Conservation (phyloP, 2,329 filamentous ascomycete species). For the Calonectria naviculata region DNA sequence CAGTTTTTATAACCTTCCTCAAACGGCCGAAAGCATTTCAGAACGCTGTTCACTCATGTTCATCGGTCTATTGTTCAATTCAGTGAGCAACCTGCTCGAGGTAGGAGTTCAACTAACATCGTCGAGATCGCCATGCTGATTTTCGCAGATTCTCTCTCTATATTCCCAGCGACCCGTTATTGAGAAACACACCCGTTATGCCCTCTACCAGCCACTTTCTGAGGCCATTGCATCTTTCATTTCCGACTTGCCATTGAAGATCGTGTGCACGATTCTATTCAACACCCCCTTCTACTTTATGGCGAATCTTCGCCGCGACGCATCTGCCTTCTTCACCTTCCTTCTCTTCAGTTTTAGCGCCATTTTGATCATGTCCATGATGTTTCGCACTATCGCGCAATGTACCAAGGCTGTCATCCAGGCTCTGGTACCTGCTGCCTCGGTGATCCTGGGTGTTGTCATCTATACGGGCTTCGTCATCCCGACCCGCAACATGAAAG, state of each 20-base stretch:
- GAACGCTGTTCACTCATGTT: conserved; percentile 59
- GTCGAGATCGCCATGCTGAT: conserved; percentile 40
- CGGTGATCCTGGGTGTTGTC: conserved; percentile 44
- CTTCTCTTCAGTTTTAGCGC: conserved; percentile 54
- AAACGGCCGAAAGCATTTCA: conserved; percentile 55
- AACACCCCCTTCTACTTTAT: conserved; percentile 61
- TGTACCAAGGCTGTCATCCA: conserved; percentile 63
- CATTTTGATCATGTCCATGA: conserved; percentile 39
- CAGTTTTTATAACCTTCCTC: conserved; percentile 58
- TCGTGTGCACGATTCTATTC: conserved; percentile 51
- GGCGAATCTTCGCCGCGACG: conserved; percentile 54
- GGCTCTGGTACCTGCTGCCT: conserved; percentile 51
- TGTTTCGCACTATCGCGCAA: conserved; percentile 56
- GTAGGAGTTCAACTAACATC: not conserved
- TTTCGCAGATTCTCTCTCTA: conserved; percentile 37
- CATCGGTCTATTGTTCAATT: conserved; percentile 63
- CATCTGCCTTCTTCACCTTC: conserved; percentile 59
- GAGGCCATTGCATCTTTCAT: conserved; percentile 47
- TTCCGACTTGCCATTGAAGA: conserved; percentile 53
- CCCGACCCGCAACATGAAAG: conserved; percentile 38
- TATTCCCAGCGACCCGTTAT: conserved; percentile 46
- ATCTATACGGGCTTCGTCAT: conserved; percentile 61
- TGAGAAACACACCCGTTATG: conserved; percentile 49
- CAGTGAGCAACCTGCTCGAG: conserved; percentile 50
- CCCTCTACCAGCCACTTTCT: conserved; percentile 46